Percentiles rank a stretch among this genome's conserved stretches.
These are phyloP conservation scores for Incumbomyces delicatus DNA, from an alignment of 2,329 filamentous ascomycete species.

Conservation along the genomic window DNA sequence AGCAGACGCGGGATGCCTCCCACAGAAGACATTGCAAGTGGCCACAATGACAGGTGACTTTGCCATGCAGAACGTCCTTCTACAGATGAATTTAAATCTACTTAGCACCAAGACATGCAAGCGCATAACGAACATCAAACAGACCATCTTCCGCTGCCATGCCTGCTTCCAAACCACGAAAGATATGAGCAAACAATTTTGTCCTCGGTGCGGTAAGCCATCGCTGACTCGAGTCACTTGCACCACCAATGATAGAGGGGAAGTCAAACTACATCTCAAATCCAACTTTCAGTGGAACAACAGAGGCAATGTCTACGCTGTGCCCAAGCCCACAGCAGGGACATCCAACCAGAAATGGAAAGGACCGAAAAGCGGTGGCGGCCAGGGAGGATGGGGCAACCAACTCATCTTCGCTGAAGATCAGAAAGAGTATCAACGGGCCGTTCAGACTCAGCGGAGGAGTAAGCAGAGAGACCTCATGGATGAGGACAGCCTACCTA, in stretches of 20 bases:
- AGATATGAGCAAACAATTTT: slow-evolving; percentile 85
- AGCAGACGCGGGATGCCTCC: slow-evolving; percentile 38
- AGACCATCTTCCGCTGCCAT: slow-evolving; percentile 86
- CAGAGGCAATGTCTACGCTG: slow-evolving; percentile 80
- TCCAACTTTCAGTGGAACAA: slow-evolving; percentile 96
- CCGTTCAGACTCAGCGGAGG: slow-evolving; percentile 54
- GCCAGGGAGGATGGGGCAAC: slow-evolving; percentile 77
- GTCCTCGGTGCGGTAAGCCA: slow-evolving; percentile 77
- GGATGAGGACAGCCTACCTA: slow-evolving; percentile 88
- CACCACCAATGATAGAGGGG: slow-evolving; percentile 69
- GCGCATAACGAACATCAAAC: slow-evolving; percentile 75
- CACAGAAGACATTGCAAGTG: slow-evolving; percentile 63
- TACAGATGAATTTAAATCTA: slow-evolving; percentile 89
- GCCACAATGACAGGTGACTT: slow-evolving; percentile 93
- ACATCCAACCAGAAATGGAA: slow-evolving; percentile 65
- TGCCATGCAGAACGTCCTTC: slow-evolving; percentile 92
- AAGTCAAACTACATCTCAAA: slow-evolving; percentile 79
- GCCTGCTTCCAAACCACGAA: slow-evolving; percentile 80
- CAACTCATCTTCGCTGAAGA: slow-evolving; percentile 83
- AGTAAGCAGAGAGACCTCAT: slow-evolving; percentile 70
- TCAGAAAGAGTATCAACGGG: slow-evolving; percentile 79
- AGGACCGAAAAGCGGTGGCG: slow-evolving; percentile 50
- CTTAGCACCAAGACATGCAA: slow-evolving; percentile 63
- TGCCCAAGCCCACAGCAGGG: slow-evolving; percentile 81
- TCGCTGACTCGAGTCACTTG: slow-evolving; percentile 78